A percentile compares a stretch with the other conserved stretches of the same genome.
Conservation (phyloP, 495 filamentous ascomycete species). For the Pseudomonodictys pantanalensis region DNA sequence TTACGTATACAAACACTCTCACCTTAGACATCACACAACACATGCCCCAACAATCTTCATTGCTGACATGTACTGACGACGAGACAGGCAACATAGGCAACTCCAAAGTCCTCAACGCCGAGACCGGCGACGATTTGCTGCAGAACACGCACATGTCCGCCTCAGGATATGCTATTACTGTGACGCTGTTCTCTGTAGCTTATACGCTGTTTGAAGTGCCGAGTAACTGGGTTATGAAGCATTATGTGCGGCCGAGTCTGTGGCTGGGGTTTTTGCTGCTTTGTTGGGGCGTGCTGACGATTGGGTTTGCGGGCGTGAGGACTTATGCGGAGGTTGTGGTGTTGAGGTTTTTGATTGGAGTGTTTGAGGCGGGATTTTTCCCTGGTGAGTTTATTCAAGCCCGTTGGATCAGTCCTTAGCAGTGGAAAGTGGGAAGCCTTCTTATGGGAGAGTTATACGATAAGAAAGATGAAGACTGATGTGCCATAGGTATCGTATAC, state of each 20-base stretch:
- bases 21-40: too few relatives aligned
- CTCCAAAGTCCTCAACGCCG: constrained; percentile 12
- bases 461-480: background rate
- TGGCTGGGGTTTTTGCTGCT: constrained; percentile 22
- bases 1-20: too few relatives aligned
- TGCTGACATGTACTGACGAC: too few relatives aligned
- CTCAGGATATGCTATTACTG: constrained; percentile 11
- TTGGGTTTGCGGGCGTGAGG: constrained; percentile 20
- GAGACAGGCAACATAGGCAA: constrained; percentile 33
- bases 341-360: constrained; percentile 11
- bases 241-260: constrained; percentile 21
- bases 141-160: constrained; percentile 18
- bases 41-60: too few relatives aligned
- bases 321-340: constrained; percentile 2
- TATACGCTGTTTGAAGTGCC: constrained; percentile 26
- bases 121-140: constrained; percentile 21
- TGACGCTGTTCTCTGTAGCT: constrained; percentile 23
- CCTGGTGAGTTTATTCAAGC: too few relatives aligned
- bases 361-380: constrained; percentile 13
- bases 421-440: too few relatives aligned
- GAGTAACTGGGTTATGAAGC: constrained; percentile 28
- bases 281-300: constrained; percentile 21
- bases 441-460: too few relatives aligned
- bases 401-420: too few relatives aligned
- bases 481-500: constrained; percentile 17